Conservation (phyloP, 192 early-diverging fungal species). For the Helicostylum pulchrum region DNA sequence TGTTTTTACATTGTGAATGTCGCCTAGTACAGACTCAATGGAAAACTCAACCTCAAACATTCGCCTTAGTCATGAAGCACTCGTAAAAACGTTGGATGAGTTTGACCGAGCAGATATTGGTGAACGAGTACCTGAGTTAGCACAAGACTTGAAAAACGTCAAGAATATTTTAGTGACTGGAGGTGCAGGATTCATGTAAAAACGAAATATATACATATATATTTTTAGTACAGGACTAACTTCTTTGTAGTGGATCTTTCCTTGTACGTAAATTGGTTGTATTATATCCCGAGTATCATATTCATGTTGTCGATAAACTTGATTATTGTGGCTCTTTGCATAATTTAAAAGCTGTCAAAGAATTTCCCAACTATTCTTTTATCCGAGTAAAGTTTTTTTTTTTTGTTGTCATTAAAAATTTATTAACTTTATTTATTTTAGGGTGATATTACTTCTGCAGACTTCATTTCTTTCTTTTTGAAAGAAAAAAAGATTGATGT, state of each 20-base stretch:
- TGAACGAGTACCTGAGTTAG: slow-evolving; percentile 8
- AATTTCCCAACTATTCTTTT: slow-evolving; percentile 58
- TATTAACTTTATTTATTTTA: slow-evolving; percentile 9
- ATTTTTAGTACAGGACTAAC: neutral
- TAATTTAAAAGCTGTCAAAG: slow-evolving; percentile 46
- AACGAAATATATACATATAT: too few species aligned
- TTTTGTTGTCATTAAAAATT: neutral
- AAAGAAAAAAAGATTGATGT: slow-evolving; percentile 66
- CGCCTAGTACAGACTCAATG: slow-evolving; percentile 5
- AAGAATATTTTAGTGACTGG: slow-evolving; percentile 75
- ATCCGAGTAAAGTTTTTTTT: slow-evolving; percentile 46
- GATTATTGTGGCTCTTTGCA: slow-evolving; percentile 74
- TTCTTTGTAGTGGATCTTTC: slow-evolving; percentile 57
- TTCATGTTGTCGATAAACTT: slow-evolving; percentile 69
- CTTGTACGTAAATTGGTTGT: slow-evolving; percentile 59
- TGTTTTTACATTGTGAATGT: neutral
- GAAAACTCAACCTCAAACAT: neutral
- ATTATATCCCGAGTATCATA: slow-evolving; percentile 65
- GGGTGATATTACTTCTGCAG: slow-evolving; percentile 65
- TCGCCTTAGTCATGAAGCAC: neutral
- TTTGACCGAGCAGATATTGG: slow-evolving; percentile 44
- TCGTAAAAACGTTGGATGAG: slow-evolving; percentile 21
- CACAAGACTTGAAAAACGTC: slow-evolving; percentile 37
- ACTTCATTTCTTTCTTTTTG: slow-evolving; percentile 61
- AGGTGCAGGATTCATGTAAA: slow-evolving; percentile 83